Base-by-base conservation (phyloP, 169 alveolate species). In the Cryptosporidium baileyi region DNA sequence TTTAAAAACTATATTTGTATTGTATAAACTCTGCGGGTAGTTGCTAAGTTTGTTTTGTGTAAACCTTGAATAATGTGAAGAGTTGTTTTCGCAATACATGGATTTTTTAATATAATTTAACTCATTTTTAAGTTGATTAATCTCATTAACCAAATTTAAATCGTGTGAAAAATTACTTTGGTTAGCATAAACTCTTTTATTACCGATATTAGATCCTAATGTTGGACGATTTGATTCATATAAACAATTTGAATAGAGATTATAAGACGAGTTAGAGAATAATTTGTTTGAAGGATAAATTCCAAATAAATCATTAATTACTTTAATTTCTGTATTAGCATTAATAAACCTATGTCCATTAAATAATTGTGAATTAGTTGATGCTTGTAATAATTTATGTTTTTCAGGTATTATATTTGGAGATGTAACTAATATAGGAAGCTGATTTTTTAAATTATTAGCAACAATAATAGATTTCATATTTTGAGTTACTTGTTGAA, bases 391-490 rank as follows among this genome's bases (percentile, higher is more conserved):
- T 11, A 40, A 32, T 61, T 61, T 61, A 19, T 19, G 15, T 17
- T 28, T 61, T 2, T 22, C 57, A 5, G 30, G 80, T 57, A 30
- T 24, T 22, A 57, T 57, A 30, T 57, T 57, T 6, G 80, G 80
- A 36, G 85, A 74, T 51, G 67, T 61, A 19, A 59, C 26, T 38
- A 74, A 54, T 30, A 74, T 34, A 22, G 85, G 85, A 36, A 26
- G 30, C 24, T 74, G 85, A 15, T 5, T 26, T 9, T 54, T 57
- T 54, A 74, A 54, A 6, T 40, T 40, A 54, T 51, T 74, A 19
- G 7, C 54, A 15, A 32, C 6, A 9, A 40, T 36, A 22, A 28
- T 34, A 51, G 49, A 19, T 6, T 24, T 11, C 85, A 74, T 74
- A 26, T 17, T 74, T 11, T 32, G 22, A 17, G 51, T 41, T 9